Evolutionary conservation across 1,284 basidiomycete genomes (phyloP), one percentile per base, ranked within the genome.

Genomic region (Irpex sp.): DNA sequence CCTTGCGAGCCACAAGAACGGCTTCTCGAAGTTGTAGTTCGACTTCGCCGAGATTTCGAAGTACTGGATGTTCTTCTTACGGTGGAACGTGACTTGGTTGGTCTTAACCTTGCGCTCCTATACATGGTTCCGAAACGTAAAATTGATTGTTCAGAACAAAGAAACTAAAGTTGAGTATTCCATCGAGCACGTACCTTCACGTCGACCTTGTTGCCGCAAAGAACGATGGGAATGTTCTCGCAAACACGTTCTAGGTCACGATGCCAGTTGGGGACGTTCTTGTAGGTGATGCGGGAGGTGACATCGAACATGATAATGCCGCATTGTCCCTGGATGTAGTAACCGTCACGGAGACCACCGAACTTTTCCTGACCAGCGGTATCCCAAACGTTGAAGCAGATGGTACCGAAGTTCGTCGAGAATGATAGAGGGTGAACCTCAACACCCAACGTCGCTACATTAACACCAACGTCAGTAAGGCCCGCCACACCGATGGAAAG

Each of bases 231-330:
- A 75, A 99, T 99, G 83, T 94, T 97, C 82, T 99, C 97, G 80
- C 97, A 99, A 60, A 99, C 97, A 70, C 97, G 94, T 83, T 99
- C 97, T 72, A 99, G 89, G 79, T 98, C 97, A 76, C 97, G 92
- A 86, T 98, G 96, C 97, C 97, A 99, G 87, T 99, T 99, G 73
- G 97, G 97, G 51, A 99, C 97, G 80, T 99, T 99, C 87, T 99
- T 99, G 87, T 99, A 99, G 62, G 97, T 99, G 87, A 99, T 99
- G 74, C 97, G 91, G 62, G 96, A 97, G 65, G 97, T 99, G 67
- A 99, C 97, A 77, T 99, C 97, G 82, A 99, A 99, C 97, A 99
- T 99, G 89, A 99, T 99, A 84, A 99, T 99, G 76, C 97, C 97
- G 75, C 96, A 99, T 80, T 99, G 96, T 72, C 97, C 97, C 79